Base-by-base conservation (phyloP, 768 basidiomycete genomes). In the Leucocoprinus birnbaumii region DNA sequence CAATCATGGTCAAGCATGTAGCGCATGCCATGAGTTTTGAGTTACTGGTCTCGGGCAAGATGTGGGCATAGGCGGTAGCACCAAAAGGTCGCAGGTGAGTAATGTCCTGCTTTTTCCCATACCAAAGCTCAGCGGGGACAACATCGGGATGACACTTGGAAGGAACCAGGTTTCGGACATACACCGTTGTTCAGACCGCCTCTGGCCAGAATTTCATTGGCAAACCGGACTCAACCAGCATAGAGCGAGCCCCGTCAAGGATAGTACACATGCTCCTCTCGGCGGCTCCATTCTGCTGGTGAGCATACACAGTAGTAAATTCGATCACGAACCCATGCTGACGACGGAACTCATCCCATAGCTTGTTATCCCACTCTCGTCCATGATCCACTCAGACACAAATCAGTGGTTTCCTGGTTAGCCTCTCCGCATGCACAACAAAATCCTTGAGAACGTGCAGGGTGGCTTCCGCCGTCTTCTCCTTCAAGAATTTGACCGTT, bases 11-110 rank as follows among this genome's bases (percentile, higher is more conserved):
- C 11, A 53, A 58, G 35, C 62, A 62, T 18, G 64, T 25, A 0
- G 64, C 65, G 24, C 57, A 25, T 2, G 53, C 51, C 1, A 24
- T 53, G 1, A 64, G 35, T 34, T 64, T 64, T 0, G 49, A 53
- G 3, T 21, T 27, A 16, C 41, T 41, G 1, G 53, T 2, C 11
- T 50, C 48, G 3, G 4, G 11, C 10, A 62, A 66, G 13, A 69
- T 62, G 49, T 66, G 65, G 11, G 62, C 67, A 41, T 64, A 71
- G 3, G 65, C 68, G 1, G 49, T 57, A 38, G 66, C 70, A 18
- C 74, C 69, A 47, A 70, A 73, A 5, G 62, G 58, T 3, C 53
- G 60, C 0, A 75, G 51, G 45, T 69, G 62, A 0, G 65, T 58
- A 0, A 75, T 48, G 26, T 72, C 59, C 2, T 66, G 69, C 14